phyloP scores from a whole-genome alignment of 106 monocot genomes.

The Vanilla planifolia region DNA sequence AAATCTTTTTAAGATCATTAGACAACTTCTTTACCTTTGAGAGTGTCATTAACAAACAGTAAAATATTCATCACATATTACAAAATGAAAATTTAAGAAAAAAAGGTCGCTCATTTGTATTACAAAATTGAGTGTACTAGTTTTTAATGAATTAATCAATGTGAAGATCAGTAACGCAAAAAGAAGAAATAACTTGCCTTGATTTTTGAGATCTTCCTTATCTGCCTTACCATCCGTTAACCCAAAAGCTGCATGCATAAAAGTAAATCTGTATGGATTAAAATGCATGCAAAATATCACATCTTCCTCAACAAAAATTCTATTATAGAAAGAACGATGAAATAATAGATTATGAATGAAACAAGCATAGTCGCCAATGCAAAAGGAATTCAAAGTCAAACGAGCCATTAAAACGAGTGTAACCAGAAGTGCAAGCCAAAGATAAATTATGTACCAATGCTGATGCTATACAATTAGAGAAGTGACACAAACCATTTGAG shows the following conservation, averaged over 20 bases:
- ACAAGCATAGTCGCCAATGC: background rate
- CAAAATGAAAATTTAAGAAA: too few species aligned
- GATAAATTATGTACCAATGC: background rate
- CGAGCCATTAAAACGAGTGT: too few species aligned
- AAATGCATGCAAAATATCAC: constrained; percentile 2
- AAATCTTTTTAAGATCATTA: too few species aligned
- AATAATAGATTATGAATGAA: background rate
- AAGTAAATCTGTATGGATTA: background rate
- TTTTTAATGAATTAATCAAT: too few species aligned
- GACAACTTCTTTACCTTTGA: too few species aligned
- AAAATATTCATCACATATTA: too few species aligned
- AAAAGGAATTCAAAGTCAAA: too few species aligned
- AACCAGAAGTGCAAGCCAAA: background rate
- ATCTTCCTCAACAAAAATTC: background rate
- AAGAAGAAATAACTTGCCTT: constrained; percentile 18
- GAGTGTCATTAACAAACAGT: too few species aligned
- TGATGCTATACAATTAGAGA: constrained; percentile 8
- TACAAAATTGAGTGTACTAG: too few species aligned
- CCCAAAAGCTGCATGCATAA: constrained; percentile 11
- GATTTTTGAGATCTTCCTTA: constrained; percentile 46
- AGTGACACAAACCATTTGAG: constrained; percentile 37
- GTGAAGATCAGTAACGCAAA: constrained; percentile 7
- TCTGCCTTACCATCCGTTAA: constrained; percentile 52
- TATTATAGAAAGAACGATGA: background rate
- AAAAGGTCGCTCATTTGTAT: too few species aligned